These are phyloP conservation scores for Diospyros kaki DNA, from an alignment of 148 eudicot species.

Conservation along the genomic window DNA sequence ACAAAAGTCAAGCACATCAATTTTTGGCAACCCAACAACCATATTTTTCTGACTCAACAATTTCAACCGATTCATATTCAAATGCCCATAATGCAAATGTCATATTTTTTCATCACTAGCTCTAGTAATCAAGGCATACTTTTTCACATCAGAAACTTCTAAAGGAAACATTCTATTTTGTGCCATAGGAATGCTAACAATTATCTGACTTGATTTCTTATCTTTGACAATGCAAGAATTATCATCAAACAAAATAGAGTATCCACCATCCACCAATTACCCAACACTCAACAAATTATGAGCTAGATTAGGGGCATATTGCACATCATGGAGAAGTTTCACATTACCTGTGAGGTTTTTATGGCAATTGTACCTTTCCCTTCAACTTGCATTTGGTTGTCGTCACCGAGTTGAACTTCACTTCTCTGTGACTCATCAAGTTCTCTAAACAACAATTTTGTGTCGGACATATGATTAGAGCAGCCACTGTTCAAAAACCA, in stretches of 20 bases:
- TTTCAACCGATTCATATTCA: slow-evolving; percentile 16
- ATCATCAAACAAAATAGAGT: slow-evolving; percentile 20
- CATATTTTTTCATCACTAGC: slow-evolving; percentile 12
- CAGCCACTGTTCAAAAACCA: slow-evolving; percentile 29
- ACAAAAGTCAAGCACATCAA: not conserved
- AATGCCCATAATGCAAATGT: slow-evolving; percentile 20
- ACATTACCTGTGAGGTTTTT: not conserved
- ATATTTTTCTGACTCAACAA: slow-evolving; percentile 6
- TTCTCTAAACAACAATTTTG: slow-evolving; percentile 3
- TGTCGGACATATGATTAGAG: slow-evolving; percentile 27
- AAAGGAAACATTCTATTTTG: not conserved
- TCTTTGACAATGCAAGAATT: not conserved
- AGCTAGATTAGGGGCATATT: slow-evolving; percentile 22
- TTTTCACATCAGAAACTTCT: not conserved
- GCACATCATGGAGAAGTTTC: slow-evolving; percentile 22
- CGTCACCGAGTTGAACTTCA: slow-evolving; percentile 22
- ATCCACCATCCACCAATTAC: slow-evolving; percentile 16
- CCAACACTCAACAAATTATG: slow-evolving; percentile 31
- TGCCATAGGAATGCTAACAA: slow-evolving; percentile 12
- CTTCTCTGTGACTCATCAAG: slow-evolving; percentile 10
- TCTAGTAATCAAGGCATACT: slow-evolving; percentile 3
- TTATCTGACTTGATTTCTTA: not conserved
- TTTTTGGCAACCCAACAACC: slow-evolving; percentile 1
- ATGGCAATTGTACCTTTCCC: slow-evolving; percentile 21
- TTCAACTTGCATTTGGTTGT: slow-evolving; percentile 14